Evolutionary conservation across 1,284 basidiomycete genomes (phyloP), one percentile per base, ranked within the genome.

Genomic region (Ustilago loliicola): DNA sequence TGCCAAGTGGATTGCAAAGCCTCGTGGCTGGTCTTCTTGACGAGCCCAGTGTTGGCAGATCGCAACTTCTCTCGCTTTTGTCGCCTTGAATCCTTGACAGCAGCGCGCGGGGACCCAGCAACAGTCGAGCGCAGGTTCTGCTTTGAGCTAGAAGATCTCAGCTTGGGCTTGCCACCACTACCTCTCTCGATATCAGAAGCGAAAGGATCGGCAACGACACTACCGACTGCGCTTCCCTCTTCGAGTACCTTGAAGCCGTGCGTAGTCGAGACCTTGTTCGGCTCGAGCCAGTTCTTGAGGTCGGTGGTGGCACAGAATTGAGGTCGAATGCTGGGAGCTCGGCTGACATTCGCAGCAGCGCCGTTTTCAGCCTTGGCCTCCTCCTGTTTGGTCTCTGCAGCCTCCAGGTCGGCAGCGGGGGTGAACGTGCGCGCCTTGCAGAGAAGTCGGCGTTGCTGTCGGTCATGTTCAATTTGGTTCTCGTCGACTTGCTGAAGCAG

Each of bases 231-330:
- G 10, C 63, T 66, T 17, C 54, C 60, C 29, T 69, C 66, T 25
- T 70, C 70, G 11, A 67, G 45, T 29, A 68, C 69, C 56, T 66
- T 72, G 57, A 70, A 50, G 19, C 69, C 74, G 38, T 77, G 68
- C 2, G 69, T 72, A 17, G 74, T 77, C 25, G 66, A 69, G 0
- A 77, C 59, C 29, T 63, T 52, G 59, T 23, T 45, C 30, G 74
- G 72, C 34, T 70, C 66, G 3, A 83, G 78, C 83, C 83, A 84
- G 68, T 69, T 82, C 38, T 79, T 66, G 17, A 84, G 74, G 30
- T 80, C 69, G 8, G 83, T 84, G 10, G 76, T 77, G 17, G 83
- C 73, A 21, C 56, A 76, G 62, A 83, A 83, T 19, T 83, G 80
- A 34, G 83, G 83, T 27, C 76, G 72, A 30, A 84, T 80, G 56